Evolutionary conservation across 768 basidiomycete species (phyloP).

Genomic region (Panaeolus cyanescens): DNA sequence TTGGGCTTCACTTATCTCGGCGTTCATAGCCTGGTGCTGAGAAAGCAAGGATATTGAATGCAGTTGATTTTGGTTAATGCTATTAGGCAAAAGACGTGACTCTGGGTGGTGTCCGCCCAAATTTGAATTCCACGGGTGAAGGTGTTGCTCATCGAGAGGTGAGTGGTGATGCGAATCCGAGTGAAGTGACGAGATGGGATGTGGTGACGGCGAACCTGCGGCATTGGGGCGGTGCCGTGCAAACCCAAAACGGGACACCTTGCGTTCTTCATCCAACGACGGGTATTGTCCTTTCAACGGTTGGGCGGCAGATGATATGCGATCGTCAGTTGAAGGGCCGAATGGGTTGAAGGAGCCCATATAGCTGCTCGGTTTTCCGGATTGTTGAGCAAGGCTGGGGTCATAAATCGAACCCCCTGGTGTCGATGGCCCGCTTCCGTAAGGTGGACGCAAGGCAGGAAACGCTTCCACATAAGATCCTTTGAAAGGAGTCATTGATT

Average conservation of each 20-base stretch:
- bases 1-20: constrained; percentile 70
- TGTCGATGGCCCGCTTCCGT: constrained; percentile 47
- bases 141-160: constrained; percentile 49
- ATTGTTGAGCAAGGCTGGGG: constrained; percentile 49
- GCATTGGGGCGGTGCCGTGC: constrained; percentile 61
- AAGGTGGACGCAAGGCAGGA: constrained; percentile 65
- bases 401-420: constrained; percentile 49
- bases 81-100: constrained; percentile 17
- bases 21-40: constrained; percentile 49
- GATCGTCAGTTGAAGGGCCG: constrained; percentile 57
- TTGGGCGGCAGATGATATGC: constrained; percentile 28
- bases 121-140: constrained; percentile 25
- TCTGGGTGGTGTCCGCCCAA: constrained; percentile 18
- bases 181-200: constrained; percentile 55
- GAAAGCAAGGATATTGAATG: constrained; percentile 38
- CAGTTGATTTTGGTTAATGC: constrained; percentile 45
- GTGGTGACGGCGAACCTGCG: constrained; percentile 47
- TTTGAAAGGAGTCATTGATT: constrained; percentile 56
- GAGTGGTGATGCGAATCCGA: constrained; percentile 55
- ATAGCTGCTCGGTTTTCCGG: constrained; percentile 53
- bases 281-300: constrained; percentile 33
- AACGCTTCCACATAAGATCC: constrained; percentile 74
- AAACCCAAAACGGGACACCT: constrained; percentile 81
- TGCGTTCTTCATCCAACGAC: constrained; percentile 64
- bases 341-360: constrained; percentile 84